Conservation (phyloP, 1,139 yeast genomes). For the Scheffersomyces titani region DNA sequence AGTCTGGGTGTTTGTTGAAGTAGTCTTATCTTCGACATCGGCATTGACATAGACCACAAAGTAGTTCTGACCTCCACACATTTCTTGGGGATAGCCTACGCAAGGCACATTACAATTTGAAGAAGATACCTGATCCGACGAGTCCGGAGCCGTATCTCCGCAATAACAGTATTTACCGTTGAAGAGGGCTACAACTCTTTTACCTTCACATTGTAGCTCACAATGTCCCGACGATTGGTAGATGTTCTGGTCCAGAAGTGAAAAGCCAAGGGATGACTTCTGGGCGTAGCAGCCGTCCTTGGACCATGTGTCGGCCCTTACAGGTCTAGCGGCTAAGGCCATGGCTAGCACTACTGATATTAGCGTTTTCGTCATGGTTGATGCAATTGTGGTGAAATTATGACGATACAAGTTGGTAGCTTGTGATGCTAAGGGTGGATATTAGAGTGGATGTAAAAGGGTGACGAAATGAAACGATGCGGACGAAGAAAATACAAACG, state of each 20-base stretch:
- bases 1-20: conserved; percentile 12
- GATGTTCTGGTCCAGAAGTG: conserved; percentile 31
- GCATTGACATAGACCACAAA: conserved; percentile 50
- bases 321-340: conserved; percentile 5
- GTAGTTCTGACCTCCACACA: conserved; percentile 63
- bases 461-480: not conserved
- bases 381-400: not conserved
- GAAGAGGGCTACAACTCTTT: conserved; percentile 53
- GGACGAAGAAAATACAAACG: not conserved
- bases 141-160: conserved; percentile 47
- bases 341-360: not conserved
- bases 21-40: conserved; percentile 22
- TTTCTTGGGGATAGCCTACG: conserved; percentile 56
- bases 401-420: not conserved
- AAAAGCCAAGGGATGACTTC: conserved; percentile 21
- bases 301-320: conserved; percentile 21
- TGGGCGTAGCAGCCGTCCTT: conserved; percentile 37
- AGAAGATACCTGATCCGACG: conserved; percentile 28
- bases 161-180: conserved; percentile 63
- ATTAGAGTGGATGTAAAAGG: not conserved
- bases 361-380: not conserved
- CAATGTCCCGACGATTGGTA: conserved; percentile 59
- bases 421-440: not conserved
- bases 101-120: conserved; percentile 51
- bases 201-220: conserved; percentile 43